A percentile compares a stretch with the other conserved stretches of the same genome.
These are phyloP conservation scores for Saposhnikovia divaricata DNA, from an alignment of 129 eudicot species.

Conservation along the genomic window DNA sequence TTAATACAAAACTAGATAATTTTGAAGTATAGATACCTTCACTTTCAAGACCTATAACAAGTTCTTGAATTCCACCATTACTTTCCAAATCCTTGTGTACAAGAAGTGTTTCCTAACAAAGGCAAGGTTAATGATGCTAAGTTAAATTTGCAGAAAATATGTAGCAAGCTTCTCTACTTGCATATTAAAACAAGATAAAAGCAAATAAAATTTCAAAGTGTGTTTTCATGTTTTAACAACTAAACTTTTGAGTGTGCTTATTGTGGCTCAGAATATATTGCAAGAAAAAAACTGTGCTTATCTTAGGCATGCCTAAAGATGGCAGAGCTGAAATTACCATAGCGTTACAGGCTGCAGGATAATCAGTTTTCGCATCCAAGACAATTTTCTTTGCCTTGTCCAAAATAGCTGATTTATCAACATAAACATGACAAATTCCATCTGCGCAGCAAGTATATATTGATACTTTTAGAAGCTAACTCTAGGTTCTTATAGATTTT, in stretches of 20 bases:
- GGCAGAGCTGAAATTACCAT: constrained; percentile 37
- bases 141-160: background rate
- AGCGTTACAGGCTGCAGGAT: constrained; percentile 97
- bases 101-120: constrained; percentile 75
- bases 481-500: background rate
- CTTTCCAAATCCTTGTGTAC: constrained; percentile 59
- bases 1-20: background rate
- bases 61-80: constrained; percentile 48
- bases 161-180: background rate
- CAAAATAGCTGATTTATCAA: constrained; percentile 76
- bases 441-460: constrained; percentile 30
- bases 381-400: constrained; percentile 73
- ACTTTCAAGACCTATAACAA: constrained; percentile 44
- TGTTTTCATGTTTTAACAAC: background rate
- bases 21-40: constrained; percentile 38
- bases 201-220: background rate
- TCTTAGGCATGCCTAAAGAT: background rate
- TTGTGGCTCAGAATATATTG: background rate
- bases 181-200: background rate
- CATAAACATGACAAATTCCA: constrained; percentile 91
- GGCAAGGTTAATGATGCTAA: background rate
- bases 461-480: background rate
- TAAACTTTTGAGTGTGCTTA: background rate
- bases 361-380: constrained; percentile 71
- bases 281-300: background rate